These are phyloP conservation scores for Coniochaeta pulveracea DNA, from an alignment of 2,329 filamentous ascomycete genomes.

Conservation along the genomic window DNA sequence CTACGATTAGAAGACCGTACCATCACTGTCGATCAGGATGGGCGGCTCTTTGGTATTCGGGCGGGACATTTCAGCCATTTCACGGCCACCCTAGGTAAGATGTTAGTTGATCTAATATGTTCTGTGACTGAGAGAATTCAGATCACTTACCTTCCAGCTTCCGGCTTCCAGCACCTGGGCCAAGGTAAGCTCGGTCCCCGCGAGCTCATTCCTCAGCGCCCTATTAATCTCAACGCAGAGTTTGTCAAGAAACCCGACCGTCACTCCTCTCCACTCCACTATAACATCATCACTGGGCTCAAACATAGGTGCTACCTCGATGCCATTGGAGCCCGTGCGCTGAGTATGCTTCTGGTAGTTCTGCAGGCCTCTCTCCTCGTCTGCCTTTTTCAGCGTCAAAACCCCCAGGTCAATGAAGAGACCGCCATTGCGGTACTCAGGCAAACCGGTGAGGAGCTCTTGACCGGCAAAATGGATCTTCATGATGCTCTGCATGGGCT, in stretches of 20 bases:
- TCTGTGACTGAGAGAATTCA: too few species aligned
- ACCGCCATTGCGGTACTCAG: conserved; percentile 84
- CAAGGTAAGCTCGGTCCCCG: conserved; percentile 61
- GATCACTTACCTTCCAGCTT: conserved; percentile 84
- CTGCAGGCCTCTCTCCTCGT: conserved; percentile 28
- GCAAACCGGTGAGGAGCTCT: conserved; percentile 52
- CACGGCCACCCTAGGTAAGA: conserved; percentile 61
- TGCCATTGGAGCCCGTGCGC: conserved; percentile 53
- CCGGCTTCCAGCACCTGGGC: conserved; percentile 91
- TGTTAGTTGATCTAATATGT: too few species aligned
- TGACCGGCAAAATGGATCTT: conserved; percentile 38
- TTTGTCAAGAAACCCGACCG: conserved; percentile 46
- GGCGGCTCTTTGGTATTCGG: conserved; percentile 95
- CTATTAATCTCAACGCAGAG: conserved; percentile 46
- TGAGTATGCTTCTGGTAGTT: conserved; percentile 54
- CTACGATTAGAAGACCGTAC: conserved; percentile 66
- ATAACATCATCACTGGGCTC: conserved; percentile 48
- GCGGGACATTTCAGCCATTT: conserved; percentile 88
- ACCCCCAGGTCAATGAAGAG: conserved; percentile 78
- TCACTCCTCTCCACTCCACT: conserved; percentile 55
- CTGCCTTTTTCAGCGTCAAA: conserved; percentile 35
- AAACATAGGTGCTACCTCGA: conserved; percentile 47
- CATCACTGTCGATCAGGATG: conserved; percentile 92
- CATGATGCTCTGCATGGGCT: conserved; percentile 45
- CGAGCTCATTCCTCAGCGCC: conserved; percentile 49